Evolutionary conservation across 345 rosid genomes (phyloP).

Genomic region (Hirschfeldia incana): DNA sequence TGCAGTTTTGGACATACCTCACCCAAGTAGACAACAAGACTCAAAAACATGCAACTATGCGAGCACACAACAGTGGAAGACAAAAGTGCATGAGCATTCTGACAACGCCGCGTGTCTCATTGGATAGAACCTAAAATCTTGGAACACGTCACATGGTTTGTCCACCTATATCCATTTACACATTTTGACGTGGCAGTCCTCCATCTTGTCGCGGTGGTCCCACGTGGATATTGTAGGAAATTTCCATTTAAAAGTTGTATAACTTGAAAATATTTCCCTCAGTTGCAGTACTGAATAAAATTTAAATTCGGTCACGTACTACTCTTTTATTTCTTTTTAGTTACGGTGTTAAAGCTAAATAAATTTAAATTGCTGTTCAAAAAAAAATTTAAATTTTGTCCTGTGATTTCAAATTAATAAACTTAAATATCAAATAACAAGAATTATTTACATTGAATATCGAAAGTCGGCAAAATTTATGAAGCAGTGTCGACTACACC

Average conservation of each 20-base stretch:
- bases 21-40: slow-evolving; percentile 19
- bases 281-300: background rate
- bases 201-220: background rate
- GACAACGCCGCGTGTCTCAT: slow-evolving; percentile 5
- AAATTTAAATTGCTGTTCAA: no score
- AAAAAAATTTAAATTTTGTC: no score
- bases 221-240: background rate
- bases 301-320: background rate
- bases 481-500: slow-evolving; percentile 11
- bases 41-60: slow-evolving; percentile 1
- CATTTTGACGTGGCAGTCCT: slow-evolving; percentile 34
- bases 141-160: slow-evolving; percentile 42
- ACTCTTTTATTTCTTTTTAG: no score
- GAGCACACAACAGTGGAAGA: slow-evolving; percentile 18
- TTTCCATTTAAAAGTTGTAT: slow-evolving; percentile 2
- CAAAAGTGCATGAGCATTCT: slow-evolving; percentile 16
- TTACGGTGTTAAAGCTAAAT: no score
- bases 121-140: slow-evolving; percentile 25
- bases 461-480: slow-evolving; percentile 29
- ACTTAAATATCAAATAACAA: no score
- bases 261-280: background rate
- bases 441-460: no score
- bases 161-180: slow-evolving; percentile 41
- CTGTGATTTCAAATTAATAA: no score
- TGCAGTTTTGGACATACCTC: slow-evolving; percentile 10